Conservation (phyloP, 176 grass and related monocot genomes). For the Poa pratensis region DNA sequence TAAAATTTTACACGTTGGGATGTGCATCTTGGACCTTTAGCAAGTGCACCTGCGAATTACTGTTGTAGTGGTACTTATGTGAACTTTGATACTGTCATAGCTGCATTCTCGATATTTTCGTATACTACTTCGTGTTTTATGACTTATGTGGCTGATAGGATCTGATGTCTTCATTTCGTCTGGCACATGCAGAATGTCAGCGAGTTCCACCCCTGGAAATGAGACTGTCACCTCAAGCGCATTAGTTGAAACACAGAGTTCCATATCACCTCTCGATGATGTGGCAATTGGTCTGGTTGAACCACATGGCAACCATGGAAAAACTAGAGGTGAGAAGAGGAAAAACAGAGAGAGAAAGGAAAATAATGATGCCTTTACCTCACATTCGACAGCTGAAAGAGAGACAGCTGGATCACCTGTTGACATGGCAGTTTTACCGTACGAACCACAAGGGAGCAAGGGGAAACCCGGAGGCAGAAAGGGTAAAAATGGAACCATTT, state of each 20-base stretch:
- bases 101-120: not conserved
- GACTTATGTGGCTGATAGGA: not conserved
- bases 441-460: slow-evolving; percentile 13
- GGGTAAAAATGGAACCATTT: slow-evolving; percentile 34
- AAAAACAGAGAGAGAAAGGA: slow-evolving; percentile 50
- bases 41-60: not conserved
- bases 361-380: slow-evolving; percentile 14
- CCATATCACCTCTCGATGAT: slow-evolving; percentile 32
- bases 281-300: slow-evolving; percentile 24
- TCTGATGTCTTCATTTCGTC: slow-evolving; percentile 33
- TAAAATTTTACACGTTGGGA: slow-evolving; percentile 1
- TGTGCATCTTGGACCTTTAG: slow-evolving; percentile 4
- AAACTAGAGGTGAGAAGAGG: slow-evolving; percentile 33
- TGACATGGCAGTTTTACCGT: slow-evolving; percentile 22
- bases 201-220: slow-evolving; percentile 15
- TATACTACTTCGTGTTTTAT: not conserved
- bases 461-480: slow-evolving; percentile 14
- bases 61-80: not conserved
- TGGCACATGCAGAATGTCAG: slow-evolving; percentile 39
- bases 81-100: not conserved
- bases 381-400: slow-evolving; percentile 38
- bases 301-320: slow-evolving; percentile 24
- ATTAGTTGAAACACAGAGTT: slow-evolving; percentile 43
- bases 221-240: slow-evolving; percentile 33
- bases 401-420: slow-evolving; percentile 23